Evolutionary conservation across 805 yeast species (phyloP), one percentile per base, ranked within the genome.

Genomic region (Saccharomycopsis vini): DNA sequence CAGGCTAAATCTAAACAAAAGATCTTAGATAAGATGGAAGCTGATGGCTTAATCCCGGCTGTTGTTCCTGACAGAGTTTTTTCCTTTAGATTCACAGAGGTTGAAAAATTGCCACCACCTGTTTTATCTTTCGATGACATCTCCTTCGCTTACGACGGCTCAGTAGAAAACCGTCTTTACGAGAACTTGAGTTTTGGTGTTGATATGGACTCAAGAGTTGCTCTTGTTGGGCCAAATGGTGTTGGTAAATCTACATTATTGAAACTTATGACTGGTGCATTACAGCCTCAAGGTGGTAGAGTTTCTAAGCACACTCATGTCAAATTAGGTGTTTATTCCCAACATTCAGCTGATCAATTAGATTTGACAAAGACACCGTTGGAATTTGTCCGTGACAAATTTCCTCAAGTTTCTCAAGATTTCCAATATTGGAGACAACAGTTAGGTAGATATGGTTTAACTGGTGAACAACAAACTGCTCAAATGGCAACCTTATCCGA

Each of bases 1-100:
- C 98, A 92, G 71, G 98, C 98, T 53, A 92, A 92, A 69, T 92
- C 98, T 28, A 86, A 97, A 72, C 98, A 92, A 76, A 92, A 92
- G 81, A 92, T 92, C 63, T 75, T 92, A 66, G 98, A 92, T 71
- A 92, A 92, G 81, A 92, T 92, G 98, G 98, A 92, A 72, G 97
- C 98, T 56, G 98, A 92, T 64, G 98, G 98, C 61, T 74, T 84
- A 59, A 84, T 92, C 60, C 85, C 85, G 69, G 81, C 95, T 43
- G 98, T 92, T 56, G 88, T 77, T 46, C 82, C 84, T 42, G 98
- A 92, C 66, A 87, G 78, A 69, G 95, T 89, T 22, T 92, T 92
- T 66, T 77, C 92, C 2, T 92, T 92, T 79, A 75, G 83, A 59
- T 92, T 92, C 77, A 87, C 97, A 42, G 88, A 81, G 32, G 50